Evolutionary conservation across 768 basidiomycete genomes (phyloP).

Genomic region (Leccinum aurantiacum): DNA sequence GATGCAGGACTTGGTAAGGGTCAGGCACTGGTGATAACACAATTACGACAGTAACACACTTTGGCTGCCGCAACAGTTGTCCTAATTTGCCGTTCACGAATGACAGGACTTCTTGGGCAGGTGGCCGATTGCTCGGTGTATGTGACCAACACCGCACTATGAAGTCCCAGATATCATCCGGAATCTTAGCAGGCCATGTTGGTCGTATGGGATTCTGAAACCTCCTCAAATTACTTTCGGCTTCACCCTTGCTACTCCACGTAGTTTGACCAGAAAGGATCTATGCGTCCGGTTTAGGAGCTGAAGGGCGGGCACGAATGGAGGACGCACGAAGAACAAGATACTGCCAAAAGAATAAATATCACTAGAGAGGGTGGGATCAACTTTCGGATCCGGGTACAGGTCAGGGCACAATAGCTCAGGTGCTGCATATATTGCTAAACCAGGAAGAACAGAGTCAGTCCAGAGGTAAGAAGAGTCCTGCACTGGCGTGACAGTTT

Average conservation of each 20-base stretch:
- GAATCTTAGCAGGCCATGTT: slow-evolving; percentile 1
- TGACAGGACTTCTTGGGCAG: background rate
- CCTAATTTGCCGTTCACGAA: background rate
- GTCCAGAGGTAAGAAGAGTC: background rate
- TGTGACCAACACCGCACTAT: slow-evolving; percentile 8
- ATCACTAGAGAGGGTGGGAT: background rate
- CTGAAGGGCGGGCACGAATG: background rate
- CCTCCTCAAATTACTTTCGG: background rate
- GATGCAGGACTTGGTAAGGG: background rate
- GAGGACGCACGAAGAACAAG: slow-evolving; percentile 3
- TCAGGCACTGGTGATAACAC: background rate
- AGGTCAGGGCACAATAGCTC: background rate
- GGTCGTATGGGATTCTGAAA: slow-evolving; percentile 3
- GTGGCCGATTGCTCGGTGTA: background rate
- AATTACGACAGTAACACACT: background rate
- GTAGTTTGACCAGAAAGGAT: slow-evolving; percentile 1
- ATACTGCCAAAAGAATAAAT: slow-evolving; percentile 9
- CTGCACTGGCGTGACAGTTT: background rate
- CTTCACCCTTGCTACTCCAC: background rate
- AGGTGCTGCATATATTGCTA: background rate
- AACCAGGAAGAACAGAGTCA: background rate
- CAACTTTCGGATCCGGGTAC: background rate
- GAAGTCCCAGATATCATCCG: slow-evolving; percentile 1
- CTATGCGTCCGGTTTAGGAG: background rate
- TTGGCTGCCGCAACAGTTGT: background rate